Conservation (phyloP, 148 eudicot genomes). For the Talinum fruticosum region DNA sequence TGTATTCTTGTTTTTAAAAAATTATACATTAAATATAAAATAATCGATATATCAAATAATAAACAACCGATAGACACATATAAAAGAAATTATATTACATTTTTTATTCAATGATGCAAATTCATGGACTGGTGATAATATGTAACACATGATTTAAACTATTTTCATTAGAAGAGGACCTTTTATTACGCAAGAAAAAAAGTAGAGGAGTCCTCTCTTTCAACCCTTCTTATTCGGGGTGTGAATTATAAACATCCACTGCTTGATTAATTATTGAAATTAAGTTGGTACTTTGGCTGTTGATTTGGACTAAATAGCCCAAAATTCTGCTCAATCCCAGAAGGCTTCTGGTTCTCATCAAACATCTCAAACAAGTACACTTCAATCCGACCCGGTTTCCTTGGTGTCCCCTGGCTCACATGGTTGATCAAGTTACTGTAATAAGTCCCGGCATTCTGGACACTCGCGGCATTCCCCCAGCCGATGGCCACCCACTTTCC, state of each 20-base stretch:
- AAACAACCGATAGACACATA: no score
- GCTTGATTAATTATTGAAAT: slow-evolving; percentile 15
- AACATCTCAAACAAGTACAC: slow-evolving; percentile 46
- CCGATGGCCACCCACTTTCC: slow-evolving; percentile 44
- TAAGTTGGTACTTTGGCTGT: slow-evolving; percentile 34
- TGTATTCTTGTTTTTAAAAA: no score
- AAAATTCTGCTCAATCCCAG: slow-evolving; percentile 35
- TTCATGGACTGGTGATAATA: no score
- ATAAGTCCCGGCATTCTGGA: slow-evolving; percentile 34
- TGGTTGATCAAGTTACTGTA: slow-evolving; percentile 38
- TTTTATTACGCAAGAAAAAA: neutral
- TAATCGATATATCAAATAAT: no score
- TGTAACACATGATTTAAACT: no score
- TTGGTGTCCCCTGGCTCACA: slow-evolving; percentile 39
- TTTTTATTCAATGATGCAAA: no score
- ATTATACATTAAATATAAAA: no score
- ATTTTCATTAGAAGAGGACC: neutral
- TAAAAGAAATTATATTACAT: no score
- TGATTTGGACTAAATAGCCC: slow-evolving; percentile 36
- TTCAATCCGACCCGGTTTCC: slow-evolving; percentile 28
- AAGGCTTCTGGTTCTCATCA: slow-evolving; percentile 34
- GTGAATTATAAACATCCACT: neutral
- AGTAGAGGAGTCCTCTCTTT: neutral
- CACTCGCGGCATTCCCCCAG: slow-evolving; percentile 23
- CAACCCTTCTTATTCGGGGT: neutral